These are phyloP conservation scores for Stramenopiles sp. DNA, from an alignment of 352 stramenopile species.

Conservation along the genomic window DNA sequence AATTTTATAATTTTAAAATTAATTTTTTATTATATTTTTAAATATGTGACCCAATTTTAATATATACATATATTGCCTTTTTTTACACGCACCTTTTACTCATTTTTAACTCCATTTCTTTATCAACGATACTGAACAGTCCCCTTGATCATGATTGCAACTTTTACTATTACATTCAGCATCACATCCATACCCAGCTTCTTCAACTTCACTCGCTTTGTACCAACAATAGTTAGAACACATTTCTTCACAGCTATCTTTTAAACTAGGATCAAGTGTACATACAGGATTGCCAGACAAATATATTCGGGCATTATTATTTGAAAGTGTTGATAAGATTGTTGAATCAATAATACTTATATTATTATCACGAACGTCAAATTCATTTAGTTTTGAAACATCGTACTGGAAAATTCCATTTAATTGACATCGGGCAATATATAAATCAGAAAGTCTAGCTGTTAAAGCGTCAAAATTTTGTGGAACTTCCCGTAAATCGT, in stretches of 20 bases:
- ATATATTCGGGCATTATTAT: not conserved
- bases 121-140: not conserved
- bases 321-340: not conserved
- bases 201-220: not conserved
- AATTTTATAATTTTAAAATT: no score
- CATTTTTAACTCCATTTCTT: no score
- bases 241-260: not conserved
- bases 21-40: no score
- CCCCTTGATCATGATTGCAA: not conserved
- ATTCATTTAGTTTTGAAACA: not conserved
- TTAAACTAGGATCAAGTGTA: not conserved
- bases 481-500: not conserved
- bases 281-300: not conserved
- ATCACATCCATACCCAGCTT: not conserved
- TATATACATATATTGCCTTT: no score
- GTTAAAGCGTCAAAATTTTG: not conserved
- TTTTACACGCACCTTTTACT: no score
- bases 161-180: not conserved
- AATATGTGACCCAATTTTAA: no score
- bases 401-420: not conserved
- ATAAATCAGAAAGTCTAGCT: not conserved
- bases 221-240: constrained; percentile 1
- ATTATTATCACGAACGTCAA: not conserved
- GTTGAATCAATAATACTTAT: not conserved
- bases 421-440: not conserved